A percentile compares a stretch with the other conserved stretches of the same genome.
Evolutionary conservation across 2,329 filamentous ascomycete species (phyloP).

Genomic region (Alternaria conjuncta): DNA sequence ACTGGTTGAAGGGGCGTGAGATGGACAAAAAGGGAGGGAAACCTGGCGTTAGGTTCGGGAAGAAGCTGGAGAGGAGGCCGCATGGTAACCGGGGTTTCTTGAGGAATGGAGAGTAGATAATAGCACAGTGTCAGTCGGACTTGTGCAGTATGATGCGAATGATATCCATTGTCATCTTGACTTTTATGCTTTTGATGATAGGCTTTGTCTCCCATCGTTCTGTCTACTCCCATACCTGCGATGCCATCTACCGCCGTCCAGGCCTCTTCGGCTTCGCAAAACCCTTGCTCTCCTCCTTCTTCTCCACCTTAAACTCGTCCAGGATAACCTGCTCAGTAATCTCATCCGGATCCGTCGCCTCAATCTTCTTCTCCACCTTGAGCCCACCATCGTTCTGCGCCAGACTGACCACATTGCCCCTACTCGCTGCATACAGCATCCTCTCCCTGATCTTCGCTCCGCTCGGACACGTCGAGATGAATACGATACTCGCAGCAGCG

Average conservation of each 20-base stretch:
- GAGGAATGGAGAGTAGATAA: slow-evolving; percentile 32
- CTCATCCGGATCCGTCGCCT: slow-evolving; percentile 70
- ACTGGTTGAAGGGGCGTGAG: slow-evolving; percentile 52
- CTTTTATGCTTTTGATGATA: background rate
- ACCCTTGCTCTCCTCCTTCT: slow-evolving; percentile 69
- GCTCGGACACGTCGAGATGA: slow-evolving; percentile 82
- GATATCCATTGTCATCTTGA: background rate
- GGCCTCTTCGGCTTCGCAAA: slow-evolving; percentile 83
- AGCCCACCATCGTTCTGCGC: slow-evolving; percentile 71
- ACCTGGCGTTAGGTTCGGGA: slow-evolving; percentile 23
- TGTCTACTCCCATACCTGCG: background rate
- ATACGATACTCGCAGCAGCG: slow-evolving; percentile 66
- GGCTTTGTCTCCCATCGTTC: background rate
- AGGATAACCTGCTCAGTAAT: slow-evolving; percentile 70
- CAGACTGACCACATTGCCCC: slow-evolving; percentile 65
- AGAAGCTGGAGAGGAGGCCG: slow-evolving; percentile 40
- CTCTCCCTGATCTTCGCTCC: slow-evolving; percentile 78
- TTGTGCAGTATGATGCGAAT: background rate
- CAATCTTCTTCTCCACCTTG: slow-evolving; percentile 71
- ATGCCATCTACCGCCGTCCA: slow-evolving; percentile 59
- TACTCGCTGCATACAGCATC: slow-evolving; percentile 78
- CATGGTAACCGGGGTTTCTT: slow-evolving; percentile 40
- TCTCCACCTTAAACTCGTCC: slow-evolving; percentile 73
- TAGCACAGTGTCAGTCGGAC: background rate
- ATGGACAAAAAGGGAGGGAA: slow-evolving; percentile 34